Base-by-base conservation (phyloP, 2,329 filamentous ascomycete species). In the Xylaria sp. region DNA sequence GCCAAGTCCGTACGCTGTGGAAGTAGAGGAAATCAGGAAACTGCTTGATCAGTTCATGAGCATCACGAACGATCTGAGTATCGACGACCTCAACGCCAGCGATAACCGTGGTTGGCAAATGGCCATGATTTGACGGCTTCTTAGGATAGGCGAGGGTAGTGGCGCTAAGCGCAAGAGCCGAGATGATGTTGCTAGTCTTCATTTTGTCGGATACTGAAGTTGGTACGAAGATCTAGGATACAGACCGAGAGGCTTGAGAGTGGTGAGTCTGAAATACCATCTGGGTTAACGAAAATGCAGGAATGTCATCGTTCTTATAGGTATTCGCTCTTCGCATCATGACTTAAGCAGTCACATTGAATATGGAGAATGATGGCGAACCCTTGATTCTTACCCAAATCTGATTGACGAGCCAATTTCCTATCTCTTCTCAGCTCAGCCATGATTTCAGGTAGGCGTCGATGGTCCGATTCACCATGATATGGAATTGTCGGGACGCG, bases 51-150 rank as follows among this genome's bases (percentile, higher is more conserved):
- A 66, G 9, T 2, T 35, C 38, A 6, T 54, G 61, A 7, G 64
- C 64, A 37, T 66, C 64, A 12, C 64, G 61, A 40, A 66, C 64
- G 21, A 66, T 58, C 38, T 64, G 61, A 14, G 64, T 66, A 38
- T 66, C 64, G 45, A 66, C 55, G 7, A 66, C 64, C 35, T 66
- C 61, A 37, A 66, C 61, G n/a, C 64, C 64, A 12, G 57, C 64
- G 17, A 66, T 46, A 12, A 50, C 28, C 9, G 64, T 66, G 33
- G 61, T 66, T 12, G 64, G 64, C 19, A 58, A 54, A 19, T 60
- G 25, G 33, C 47, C 52, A 4, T 21, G 38, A 50, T 21, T n/a
- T n/a, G n/a, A n/a, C n/a, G n/a, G n/a, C n/a, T n/a, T 40, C 25
- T 57, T 31, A 5, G 60, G 64, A 25, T 31, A 43, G 37, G 64